Percentiles rank a stretch among this genome's conserved stretches.
Evolutionary conservation across 2,329 filamentous ascomycete species (phyloP).

Genomic region (Alternaria incomplexa): DNA sequence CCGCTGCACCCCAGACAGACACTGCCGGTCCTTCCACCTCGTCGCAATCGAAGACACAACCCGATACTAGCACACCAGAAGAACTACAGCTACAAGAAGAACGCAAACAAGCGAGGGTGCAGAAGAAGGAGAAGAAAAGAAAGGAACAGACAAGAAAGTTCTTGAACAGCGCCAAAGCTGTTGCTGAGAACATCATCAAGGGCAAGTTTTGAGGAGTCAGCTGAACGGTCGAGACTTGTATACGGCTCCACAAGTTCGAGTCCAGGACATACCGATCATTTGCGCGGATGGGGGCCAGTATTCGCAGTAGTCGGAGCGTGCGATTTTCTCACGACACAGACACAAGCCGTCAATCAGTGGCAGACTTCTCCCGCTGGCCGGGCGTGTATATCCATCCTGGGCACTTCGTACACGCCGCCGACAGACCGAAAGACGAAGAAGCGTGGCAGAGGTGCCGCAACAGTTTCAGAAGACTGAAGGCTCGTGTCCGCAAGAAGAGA

Average conservation of each 20-base stretch:
- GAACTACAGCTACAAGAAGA: not conserved
- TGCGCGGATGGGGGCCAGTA: not conserved
- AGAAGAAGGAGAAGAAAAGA: not conserved
- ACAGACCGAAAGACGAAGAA: conserved; percentile 18
- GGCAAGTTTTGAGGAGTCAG: not conserved
- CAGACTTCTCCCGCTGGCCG: conserved; percentile 27
- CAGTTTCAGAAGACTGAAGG: conserved; percentile 17
- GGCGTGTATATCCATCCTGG: conserved; percentile 34
- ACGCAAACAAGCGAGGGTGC: not conserved
- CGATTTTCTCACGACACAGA: conserved; percentile 2
- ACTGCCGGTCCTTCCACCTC: not conserved
- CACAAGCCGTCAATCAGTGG: not conserved
- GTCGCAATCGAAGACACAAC: not conserved
- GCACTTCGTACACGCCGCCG: conserved; percentile 21
- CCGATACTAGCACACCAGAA: not conserved
- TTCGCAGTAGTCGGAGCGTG: conserved; percentile 7
- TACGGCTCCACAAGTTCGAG: not conserved
- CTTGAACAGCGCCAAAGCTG: not conserved
- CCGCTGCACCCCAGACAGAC: not conserved
- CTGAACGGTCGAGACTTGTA: not conserved
- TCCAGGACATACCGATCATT: not conserved
- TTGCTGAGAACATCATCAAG: not conserved
- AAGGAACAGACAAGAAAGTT: not conserved
- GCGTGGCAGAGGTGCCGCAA: conserved; percentile 29
- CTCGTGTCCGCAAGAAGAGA: not conserved